Percentiles rank a stretch among this genome's conserved stretches.
These are phyloP conservation scores for Ottelia alismoides DNA, from an alignment of 106 monocot species.

Conservation along the genomic window DNA sequence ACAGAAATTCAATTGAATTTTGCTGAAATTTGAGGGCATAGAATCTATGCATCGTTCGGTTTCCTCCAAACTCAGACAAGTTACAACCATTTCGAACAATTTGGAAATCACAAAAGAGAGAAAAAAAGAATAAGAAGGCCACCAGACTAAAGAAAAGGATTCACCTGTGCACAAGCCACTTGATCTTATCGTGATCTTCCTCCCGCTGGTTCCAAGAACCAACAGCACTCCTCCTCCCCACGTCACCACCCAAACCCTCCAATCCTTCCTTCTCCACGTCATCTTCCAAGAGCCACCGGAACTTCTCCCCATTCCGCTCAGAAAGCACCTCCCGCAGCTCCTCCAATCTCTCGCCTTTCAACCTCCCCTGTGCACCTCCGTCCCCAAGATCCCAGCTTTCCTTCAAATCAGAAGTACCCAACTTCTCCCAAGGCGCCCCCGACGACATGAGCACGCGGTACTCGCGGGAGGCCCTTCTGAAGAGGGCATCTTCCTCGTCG, in stretches of 20 bases:
- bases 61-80: no score
- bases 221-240: not conserved
- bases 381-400: slow-evolving; percentile 3
- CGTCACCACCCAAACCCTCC: not conserved
- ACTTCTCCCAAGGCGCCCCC: slow-evolving; percentile 56
- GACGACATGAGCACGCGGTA: slow-evolving; percentile 28
- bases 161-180: slow-evolving; percentile 55
- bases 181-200: slow-evolving; percentile 56
- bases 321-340: slow-evolving; percentile 52
- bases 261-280: slow-evolving; percentile 22
- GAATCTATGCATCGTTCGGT: no score
- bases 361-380: slow-evolving; percentile 12
- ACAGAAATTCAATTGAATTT: no score
- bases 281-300: slow-evolving; percentile 58
- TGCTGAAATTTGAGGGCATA: no score
- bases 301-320: slow-evolving; percentile 45
- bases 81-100: no score
- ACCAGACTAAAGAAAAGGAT: not conserved
- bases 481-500: slow-evolving; percentile 32
- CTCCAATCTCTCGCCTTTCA: slow-evolving; percentile 47
- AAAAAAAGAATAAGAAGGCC: no score
- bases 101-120: no score
- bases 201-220: slow-evolving; percentile 2
- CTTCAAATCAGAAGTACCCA: slow-evolving; percentile 6
- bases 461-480: slow-evolving; percentile 39